Base-by-base conservation (phyloP, 2,329 filamentous ascomycete species). In the Xenoacremonium recifei region DNA sequence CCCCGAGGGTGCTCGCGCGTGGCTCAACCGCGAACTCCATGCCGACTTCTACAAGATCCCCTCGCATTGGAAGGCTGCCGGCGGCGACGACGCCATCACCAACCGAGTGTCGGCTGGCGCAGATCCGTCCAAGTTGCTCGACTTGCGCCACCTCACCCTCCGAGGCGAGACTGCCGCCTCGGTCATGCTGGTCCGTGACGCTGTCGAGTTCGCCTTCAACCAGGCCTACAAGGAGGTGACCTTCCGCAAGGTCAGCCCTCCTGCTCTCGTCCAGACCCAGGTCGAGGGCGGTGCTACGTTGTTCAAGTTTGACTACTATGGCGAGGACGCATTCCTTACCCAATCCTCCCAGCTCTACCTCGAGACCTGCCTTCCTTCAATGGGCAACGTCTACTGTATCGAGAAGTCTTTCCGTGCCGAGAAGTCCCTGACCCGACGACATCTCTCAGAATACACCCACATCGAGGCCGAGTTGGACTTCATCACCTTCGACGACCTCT, bases 321-420 rank as follows among this genome's bases (percentile, higher is more conserved):
- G 84, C 55, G 87, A 96, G 68, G 80, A 85, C 55, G 87, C 93
- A 45, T 99, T 91, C 73, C 82, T 99, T 49, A 97, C 93, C 4
- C 93, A 99, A 71, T 96, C 91, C 4, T 95, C 89, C 23, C 93
- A 99, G 70, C 82, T 99, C 40, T 99, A 99, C 70, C 86, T 99
- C 45, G 93, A 99, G 76, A 99, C 93, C 21, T 89, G 85, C 53
- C 75, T 99, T 21, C 89, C 92, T 10, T 89, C 86, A 38, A 77
- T 97, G 59, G 93, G 93, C 55, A 89, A 96, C 64, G 90, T 96
- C 39, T 99, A 95, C 79, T 97, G 92, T 65, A 92, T 99, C 59
- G 91, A 96, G 69, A 96, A 96, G 68, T 97, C 92, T 2, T 99
- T 99, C 84, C 91, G 93, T 48, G 93, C 93, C 12, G 93, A 99